Conservation (phyloP, 1,139 yeast genomes). For the Ashbya aceris region DNA sequence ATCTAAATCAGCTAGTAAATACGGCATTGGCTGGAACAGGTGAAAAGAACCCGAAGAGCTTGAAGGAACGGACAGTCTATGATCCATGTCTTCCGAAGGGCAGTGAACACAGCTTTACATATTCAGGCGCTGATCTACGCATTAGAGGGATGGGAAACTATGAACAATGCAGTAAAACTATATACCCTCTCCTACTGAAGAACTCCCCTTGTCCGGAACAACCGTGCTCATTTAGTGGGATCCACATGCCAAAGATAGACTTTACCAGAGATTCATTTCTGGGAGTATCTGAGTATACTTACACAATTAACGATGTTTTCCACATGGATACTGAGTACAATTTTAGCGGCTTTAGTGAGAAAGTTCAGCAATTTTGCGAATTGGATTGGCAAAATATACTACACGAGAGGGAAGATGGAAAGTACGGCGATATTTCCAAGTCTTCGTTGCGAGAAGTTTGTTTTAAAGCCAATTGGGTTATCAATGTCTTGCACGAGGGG, state of each 20-base stretch:
- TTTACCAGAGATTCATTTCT: conserved; percentile 64
- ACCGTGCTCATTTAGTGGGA: conserved; percentile 74
- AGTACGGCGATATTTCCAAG: conserved; percentile 32
- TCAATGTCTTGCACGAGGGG: conserved; percentile 70
- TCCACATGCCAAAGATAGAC: conserved; percentile 66
- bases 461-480: conserved; percentile 77
- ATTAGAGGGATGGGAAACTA: conserved; percentile 61
- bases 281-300: conserved; percentile 80
- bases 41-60: conserved; percentile 36
- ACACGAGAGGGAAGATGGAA: conserved; percentile 42
- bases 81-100: conserved; percentile 71
- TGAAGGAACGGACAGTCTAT: conserved; percentile 31
- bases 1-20: conserved; percentile 43
- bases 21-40: conserved; percentile 36
- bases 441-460: conserved; percentile 56
- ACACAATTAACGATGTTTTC: conserved; percentile 73
- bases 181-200: conserved; percentile 62
- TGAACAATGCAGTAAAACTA: conserved; percentile 54
- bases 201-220: conserved; percentile 64
- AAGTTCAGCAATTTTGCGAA: conserved; percentile 57
- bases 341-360: conserved; percentile 48
- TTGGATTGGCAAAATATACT: conserved; percentile 50
- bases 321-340: conserved; percentile 71
- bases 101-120: conserved; percentile 35
- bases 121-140: conserved; percentile 40